phyloP scores from a whole-genome alignment of 805 yeast genomes.

The Kuraishia capsulata region DNA sequence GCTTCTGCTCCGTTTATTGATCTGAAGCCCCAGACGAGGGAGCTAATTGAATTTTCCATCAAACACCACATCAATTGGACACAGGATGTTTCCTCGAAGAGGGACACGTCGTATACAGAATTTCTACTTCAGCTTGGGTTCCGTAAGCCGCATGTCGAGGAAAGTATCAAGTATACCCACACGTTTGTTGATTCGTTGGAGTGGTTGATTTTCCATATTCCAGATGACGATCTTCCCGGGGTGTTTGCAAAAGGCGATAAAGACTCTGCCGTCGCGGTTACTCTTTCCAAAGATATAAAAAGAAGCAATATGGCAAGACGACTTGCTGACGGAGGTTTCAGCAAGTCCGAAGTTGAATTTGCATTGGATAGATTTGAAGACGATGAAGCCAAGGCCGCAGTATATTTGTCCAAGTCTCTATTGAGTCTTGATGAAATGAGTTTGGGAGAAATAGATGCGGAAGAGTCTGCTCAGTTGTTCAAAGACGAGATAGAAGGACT shows the following conservation, averaged over 20 bases:
- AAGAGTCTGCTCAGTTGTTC: conserved; percentile 48
- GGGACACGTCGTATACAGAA: conserved; percentile 6
- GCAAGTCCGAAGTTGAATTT: conserved; percentile 50
- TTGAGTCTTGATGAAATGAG: conserved; percentile 12
- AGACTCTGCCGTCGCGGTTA: conserved; percentile 51
- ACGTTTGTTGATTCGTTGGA: conserved; percentile 47
- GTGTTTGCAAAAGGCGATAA: conserved; percentile 47
- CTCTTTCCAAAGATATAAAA: conserved; percentile 39
- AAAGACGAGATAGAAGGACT: conserved; percentile 66
- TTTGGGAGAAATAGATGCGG: conserved; percentile 7
- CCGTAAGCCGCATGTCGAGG: conserved; percentile 57
- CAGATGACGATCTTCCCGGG: conserved; percentile 86
- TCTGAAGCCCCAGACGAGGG: conserved; percentile 55
- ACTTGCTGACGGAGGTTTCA: conserved; percentile 60
- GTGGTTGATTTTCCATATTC: conserved; percentile 81
- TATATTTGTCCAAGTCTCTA: conserved; percentile 33
- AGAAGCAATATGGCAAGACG: conserved; percentile 51
- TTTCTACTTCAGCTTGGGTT: conserved; percentile 47
- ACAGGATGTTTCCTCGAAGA: conserved; percentile 8
- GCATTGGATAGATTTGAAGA: conserved; percentile 31
- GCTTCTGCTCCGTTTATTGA: conserved; percentile 60
- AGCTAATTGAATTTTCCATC: conserved; percentile 53
- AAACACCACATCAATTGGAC: conserved; percentile 51
- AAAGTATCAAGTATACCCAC: conserved; percentile 53
- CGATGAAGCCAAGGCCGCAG: conserved; percentile 43